Percentiles rank a stretch among this genome's conserved stretches.
Conservation (phyloP, 371 early-diverging fungal genomes). For the Actinomucor elegans region DNA sequence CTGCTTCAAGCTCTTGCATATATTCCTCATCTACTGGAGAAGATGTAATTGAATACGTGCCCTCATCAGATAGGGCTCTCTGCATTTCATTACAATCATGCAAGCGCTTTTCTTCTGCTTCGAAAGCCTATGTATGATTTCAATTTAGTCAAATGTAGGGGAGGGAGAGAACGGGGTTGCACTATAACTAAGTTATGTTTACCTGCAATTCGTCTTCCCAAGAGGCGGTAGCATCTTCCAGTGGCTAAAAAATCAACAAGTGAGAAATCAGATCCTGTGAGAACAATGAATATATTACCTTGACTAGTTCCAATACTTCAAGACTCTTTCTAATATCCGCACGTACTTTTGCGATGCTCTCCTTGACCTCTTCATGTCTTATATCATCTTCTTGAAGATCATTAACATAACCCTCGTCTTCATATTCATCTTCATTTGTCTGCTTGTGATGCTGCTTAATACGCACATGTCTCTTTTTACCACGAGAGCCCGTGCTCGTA, state of each 20-base stretch:
- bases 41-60: slow-evolving; percentile 27
- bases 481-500: slow-evolving; percentile 11
- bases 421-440: slow-evolving; percentile 5
- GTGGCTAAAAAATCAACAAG: slow-evolving; percentile 20
- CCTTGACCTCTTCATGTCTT: slow-evolving; percentile 46
- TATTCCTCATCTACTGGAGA: slow-evolving; percentile 29
- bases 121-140: slow-evolving; percentile 29
- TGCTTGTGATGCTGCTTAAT: not conserved
- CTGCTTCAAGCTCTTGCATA: slow-evolving; percentile 30
- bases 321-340: slow-evolving; percentile 60
- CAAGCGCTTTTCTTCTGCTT: slow-evolving; percentile 33
- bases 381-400: slow-evolving; percentile 32
- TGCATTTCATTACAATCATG: slow-evolving; percentile 24
- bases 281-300: slow-evolving; percentile 24
- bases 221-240: slow-evolving; percentile 31
- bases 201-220: slow-evolving; percentile 47
- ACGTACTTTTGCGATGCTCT: slow-evolving; percentile 63
- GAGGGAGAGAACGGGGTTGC: not conserved
- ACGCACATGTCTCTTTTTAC: slow-evolving; percentile 5
- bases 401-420: slow-evolving; percentile 28
- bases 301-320: slow-evolving; percentile 49
- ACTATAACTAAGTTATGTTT: not conserved
- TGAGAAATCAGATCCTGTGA: no score
- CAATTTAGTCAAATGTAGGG: not conserved
- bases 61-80: slow-evolving; percentile 36